Evolutionary conservation across 805 yeast species (phyloP), one percentile per base, ranked within the genome.

Genomic region (Jamesozyma gamospora): DNA sequence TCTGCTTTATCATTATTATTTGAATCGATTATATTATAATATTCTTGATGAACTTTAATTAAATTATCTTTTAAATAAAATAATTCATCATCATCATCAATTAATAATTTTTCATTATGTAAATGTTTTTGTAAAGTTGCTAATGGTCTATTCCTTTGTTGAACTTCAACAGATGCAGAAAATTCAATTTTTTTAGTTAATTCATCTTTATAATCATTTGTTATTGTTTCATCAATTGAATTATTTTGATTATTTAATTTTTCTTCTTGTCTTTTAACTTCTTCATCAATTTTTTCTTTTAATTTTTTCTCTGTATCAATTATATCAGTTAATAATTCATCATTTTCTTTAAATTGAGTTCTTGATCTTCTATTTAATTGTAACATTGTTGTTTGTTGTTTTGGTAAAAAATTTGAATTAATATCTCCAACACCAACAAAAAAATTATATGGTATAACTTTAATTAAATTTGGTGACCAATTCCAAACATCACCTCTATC

Each of bases 401-500:
- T 79, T 0, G 98, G 97, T 41, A 92, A 65, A 55, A 87, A 87
- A 48, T 86, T 80, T 16, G 95, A 85, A 54, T 92, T 92, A 54
- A 92, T 92, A 65, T 92, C 98, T 24, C 98, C 98, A 41, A 90
- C 86, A 10, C 97, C 97, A 28, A 88, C 94, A 53, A 92, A 92
- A 52, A 92, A 92, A 57, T 85, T 95, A 58, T 86, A 92, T 0
- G 98, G 98, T 2, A 87, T 82, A 4, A 90, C 97, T 61, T 90
- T 85, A 42, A 92, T 77, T 50, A 92, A 65, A 56, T 92, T 88
- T 11, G 82, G 78, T 49, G 86, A 83, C 98, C 98, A 92, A 54
- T 83, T 84, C 98, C 98, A 92, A 16, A 92, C 98, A 60, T 92
- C 98, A 3, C 96, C 98, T 57, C 98, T 74, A 60, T 92, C 98